Evolutionary conservation across 1,139 yeast species (phyloP), one percentile per base, ranked within the genome.

Genomic region (Sugiyamaella pinicola): DNA sequence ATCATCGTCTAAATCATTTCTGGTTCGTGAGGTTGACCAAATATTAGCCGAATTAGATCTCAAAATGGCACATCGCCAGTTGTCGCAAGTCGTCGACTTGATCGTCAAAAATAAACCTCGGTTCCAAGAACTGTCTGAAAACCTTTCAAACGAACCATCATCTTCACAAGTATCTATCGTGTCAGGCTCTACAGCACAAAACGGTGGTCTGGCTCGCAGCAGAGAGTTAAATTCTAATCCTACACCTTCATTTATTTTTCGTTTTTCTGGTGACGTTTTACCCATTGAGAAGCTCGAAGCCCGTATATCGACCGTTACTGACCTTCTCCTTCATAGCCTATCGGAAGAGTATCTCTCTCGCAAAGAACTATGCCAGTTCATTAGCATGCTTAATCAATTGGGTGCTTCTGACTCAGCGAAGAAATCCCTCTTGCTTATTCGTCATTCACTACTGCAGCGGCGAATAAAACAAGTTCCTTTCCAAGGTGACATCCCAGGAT

Each of bases 21-120:
- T 46, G 17, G 37, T 38, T 5, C 43, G 49, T 5, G 74, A 76
- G 45, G 74, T 83, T 39, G 88, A 84, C 59, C 87, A 83, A 52
- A 72, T 77, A 48, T 74, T 85, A 28, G 87, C 84, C 57, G 88
- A 84, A 56, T 76, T 84, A 29, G 93, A 85, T 64, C 80, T 83
- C 24, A 76, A 77, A 54, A 77, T 85, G 29, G 84, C 88, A 5
- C 86, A 83, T 62, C 79, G 82, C 55, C 76, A 77, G 55, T 83
- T 77, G 62, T 69, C 71, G 21, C 80, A 75, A 48, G 82, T 87
- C 0, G 84, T 82, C 2, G 81, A 79, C 3, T 67, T 77, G 37
- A 73, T 83, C 46, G 69, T 24, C 17, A 40, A 40, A 26, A 26
- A 39, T 31, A 31, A 38, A 9, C 40, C 40, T 2, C 28, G 28